Evolutionary conservation across 371 early-diverging fungal genomes (phyloP).

Genomic region (Ordospora pajunii): DNA sequence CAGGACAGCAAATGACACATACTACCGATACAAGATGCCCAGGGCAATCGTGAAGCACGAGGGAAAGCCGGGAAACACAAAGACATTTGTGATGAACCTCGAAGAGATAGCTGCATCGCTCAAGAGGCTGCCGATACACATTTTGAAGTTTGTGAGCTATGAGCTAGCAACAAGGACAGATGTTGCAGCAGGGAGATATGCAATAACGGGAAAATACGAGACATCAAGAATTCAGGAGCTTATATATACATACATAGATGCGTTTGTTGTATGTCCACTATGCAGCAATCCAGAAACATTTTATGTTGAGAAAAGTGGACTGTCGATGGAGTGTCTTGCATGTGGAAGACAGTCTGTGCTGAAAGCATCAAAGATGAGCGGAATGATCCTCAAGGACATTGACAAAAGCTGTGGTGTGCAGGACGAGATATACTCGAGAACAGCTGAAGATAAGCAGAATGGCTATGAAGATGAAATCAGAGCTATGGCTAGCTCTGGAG

Average conservation of each 20-base stretch:
- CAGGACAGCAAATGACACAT: conserved; percentile 66
- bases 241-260: conserved; percentile 83
- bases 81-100: conserved; percentile 94
- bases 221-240: conserved; percentile 73
- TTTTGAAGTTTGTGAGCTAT: conserved; percentile 82
- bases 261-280: conserved; percentile 81
- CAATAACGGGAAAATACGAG: conserved; percentile 90
- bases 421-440: neutral
- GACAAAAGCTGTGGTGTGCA: neutral
- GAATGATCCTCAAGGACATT: conserved; percentile 48
- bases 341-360: conserved; percentile 51
- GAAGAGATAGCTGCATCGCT: conserved; percentile 80
- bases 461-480: neutral
- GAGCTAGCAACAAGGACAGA: conserved; percentile 88
- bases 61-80: conserved; percentile 94
- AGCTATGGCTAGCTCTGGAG: neutral
- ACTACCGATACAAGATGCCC: conserved; percentile 99
- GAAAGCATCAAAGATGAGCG: conserved; percentile 44
- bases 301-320: conserved; percentile 55
- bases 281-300: conserved; percentile 97
- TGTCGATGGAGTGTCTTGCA: conserved; percentile 54
- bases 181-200: conserved; percentile 76
- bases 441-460: neutral
- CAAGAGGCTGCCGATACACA: conserved; percentile 71
- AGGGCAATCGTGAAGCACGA: conserved; percentile 69